These are phyloP conservation scores for Bertia moriformis DNA, from an alignment of 2,329 filamentous ascomycete genomes.

Conservation along the genomic window DNA sequence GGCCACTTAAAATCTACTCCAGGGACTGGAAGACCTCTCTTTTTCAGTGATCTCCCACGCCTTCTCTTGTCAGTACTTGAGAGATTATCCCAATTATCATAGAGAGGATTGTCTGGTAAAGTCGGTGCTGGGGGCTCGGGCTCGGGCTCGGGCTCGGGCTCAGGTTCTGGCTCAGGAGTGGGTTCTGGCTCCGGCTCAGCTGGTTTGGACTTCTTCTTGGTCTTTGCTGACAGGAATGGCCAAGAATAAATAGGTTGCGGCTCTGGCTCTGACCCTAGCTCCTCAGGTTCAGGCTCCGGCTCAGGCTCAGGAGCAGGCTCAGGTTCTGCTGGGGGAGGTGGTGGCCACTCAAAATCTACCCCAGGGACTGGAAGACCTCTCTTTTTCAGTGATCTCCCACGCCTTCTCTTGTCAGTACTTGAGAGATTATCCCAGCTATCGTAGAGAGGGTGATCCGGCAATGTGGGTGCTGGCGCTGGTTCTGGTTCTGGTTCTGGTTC, in stretches of 20 bases:
- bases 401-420: too few relatives aligned
- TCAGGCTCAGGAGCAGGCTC: background rate
- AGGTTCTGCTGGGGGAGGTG: slow-evolving; percentile 3
- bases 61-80: too few relatives aligned
- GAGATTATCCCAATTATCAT: too few relatives aligned
- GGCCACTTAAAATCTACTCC: too few relatives aligned
- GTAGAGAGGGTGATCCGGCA: too few relatives aligned
- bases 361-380: too few relatives aligned
- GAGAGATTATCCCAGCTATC: too few relatives aligned
- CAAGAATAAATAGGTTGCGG: background rate
- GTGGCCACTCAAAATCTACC: too few relatives aligned
- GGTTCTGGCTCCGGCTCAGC: slow-evolving; percentile 6
- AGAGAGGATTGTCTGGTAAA: too few relatives aligned
- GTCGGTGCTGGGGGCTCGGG: slow-evolving; percentile 6
- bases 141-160: slow-evolving; percentile 2
- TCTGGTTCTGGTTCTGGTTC: slow-evolving; percentile 8
- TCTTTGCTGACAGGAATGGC: slow-evolving; percentile 17
- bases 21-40: too few relatives aligned
- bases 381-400: too few relatives aligned
- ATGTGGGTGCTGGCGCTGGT: background rate
- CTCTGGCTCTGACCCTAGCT: background rate
- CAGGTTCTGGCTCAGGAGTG: slow-evolving; percentile 9
- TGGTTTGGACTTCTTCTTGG: slow-evolving; percentile 16
- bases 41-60: too few relatives aligned
- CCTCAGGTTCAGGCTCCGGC: background rate